Evolutionary conservation across 2,329 filamentous ascomycete species (phyloP).

Genomic region (Aspergillus sp.): DNA sequence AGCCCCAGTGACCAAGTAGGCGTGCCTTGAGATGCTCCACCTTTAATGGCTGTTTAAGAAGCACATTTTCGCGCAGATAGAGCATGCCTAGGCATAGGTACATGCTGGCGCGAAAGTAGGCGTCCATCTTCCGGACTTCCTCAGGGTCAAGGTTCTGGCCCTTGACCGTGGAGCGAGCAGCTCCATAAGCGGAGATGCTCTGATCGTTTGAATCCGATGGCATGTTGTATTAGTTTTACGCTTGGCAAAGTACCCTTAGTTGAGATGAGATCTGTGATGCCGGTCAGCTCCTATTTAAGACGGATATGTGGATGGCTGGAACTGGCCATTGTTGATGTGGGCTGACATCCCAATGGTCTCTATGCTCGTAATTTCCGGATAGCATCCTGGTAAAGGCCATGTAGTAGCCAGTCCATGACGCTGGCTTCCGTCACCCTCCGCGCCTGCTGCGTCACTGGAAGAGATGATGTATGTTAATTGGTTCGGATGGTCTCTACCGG

Average conservation of each 20-base stretch:
- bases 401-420: not conserved
- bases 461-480: not conserved
- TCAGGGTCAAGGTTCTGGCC: constrained; percentile 64
- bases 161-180: constrained; percentile 65
- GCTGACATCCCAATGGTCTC: not conserved
- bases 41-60: constrained; percentile 69
- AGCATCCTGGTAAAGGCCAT: not conserved
- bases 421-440: not conserved
- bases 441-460: not conserved
- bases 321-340: not conserved
- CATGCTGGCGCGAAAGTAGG: constrained; percentile 73
- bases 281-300: not conserved
- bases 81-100: constrained; percentile 81
- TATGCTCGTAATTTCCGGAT: not conserved
- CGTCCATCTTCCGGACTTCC: constrained; percentile 68
- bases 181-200: constrained; percentile 66
- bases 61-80: constrained; percentile 72
- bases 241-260: not conserved
- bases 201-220: constrained; percentile 22
- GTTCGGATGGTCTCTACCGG: not conserved
- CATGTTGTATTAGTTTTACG: not conserved
- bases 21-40: constrained; percentile 72
- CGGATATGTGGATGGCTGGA: not conserved
- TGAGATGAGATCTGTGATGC: not conserved
- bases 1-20: constrained; percentile 76